Evolutionary conservation across 129 eudicot genomes (phyloP).

Genomic region (Erigeron canadensis): DNA sequence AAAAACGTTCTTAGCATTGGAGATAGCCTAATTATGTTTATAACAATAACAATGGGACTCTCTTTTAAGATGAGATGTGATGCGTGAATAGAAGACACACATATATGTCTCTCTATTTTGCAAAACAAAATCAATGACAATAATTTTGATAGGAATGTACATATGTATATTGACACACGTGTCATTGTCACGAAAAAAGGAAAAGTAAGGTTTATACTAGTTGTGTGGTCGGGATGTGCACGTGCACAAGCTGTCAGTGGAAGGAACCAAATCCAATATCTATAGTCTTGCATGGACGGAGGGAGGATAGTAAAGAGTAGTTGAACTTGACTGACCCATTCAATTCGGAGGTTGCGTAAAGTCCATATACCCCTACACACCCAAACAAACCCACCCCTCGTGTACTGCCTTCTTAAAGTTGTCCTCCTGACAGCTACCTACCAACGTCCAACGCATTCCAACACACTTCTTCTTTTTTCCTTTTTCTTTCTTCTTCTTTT

Average conservation of each 20-base stretch:
- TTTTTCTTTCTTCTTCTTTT: too few relatives aligned
- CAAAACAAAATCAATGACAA: too few relatives aligned
- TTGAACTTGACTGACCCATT: neutral
- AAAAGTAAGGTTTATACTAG: neutral
- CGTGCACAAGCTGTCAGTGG: conserved; percentile 22
- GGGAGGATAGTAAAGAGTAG: too few relatives aligned
- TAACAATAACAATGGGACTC: too few relatives aligned
- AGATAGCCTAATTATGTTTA: too few relatives aligned
- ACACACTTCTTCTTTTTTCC: too few relatives aligned
- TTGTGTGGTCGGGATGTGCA: neutral
- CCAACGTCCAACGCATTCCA: neutral
- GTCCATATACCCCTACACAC: conserved; percentile 21
- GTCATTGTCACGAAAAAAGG: neutral
- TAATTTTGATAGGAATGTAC: too few relatives aligned
- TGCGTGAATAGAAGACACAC: too few relatives aligned
- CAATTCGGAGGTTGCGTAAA: conserved; percentile 18
- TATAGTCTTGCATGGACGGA: too few relatives aligned
- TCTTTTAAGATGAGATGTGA: too few relatives aligned
- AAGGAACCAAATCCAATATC: neutral
- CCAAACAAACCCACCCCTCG: conserved; percentile 14
- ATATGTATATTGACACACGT: neutral
- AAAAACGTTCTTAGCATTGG: too few relatives aligned
- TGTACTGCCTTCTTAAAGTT: conserved; percentile 9
- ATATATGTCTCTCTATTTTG: too few relatives aligned
- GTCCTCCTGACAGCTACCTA: neutral